phyloP scores from a whole-genome alignment of 306 rosid genomes.

The cucumber (Cucumis sativus) region Cucumber_9930_V3 NC_026659.2:21694501-21695000 shows the following conservation, averaged over 20 bases:
- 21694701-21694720: too few species aligned
- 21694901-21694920: too few species aligned
- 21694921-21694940: too few species aligned
- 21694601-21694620: not conserved
- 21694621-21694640: not conserved
- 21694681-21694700: not conserved
- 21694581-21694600: not conserved
- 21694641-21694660: constrained; percentile 4
- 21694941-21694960: too few species aligned
- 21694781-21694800: not conserved
- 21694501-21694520: not conserved
- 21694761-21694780: not conserved
- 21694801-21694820: not conserved
- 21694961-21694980: too few species aligned
- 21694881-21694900: too few species aligned
- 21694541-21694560: not conserved
- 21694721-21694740: not conserved
- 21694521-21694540: not conserved
- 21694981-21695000: too few species aligned
- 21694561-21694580: not conserved
- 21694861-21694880: too few species aligned
- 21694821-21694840: not conserved
- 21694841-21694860: too few species aligned
- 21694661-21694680: not conserved
- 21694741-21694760: not conserved